These are phyloP conservation scores for Xylaria sp. DNA, from an alignment of 2,329 filamentous ascomycete genomes.

Conservation along the genomic window DNA sequence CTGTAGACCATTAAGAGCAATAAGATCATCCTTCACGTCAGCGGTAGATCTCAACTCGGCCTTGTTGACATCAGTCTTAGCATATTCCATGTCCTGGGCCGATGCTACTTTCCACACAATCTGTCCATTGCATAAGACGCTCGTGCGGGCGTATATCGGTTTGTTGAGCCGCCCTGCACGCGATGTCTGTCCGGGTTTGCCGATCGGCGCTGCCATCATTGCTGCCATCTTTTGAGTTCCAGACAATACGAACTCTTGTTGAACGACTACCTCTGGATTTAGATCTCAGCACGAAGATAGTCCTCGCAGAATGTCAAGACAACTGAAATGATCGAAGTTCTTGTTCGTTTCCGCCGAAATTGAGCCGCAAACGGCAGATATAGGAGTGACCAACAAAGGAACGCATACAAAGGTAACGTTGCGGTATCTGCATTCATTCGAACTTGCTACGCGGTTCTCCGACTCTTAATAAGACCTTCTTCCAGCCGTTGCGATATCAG, in stretches of 20 bases:
- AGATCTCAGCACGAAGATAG: background rate
- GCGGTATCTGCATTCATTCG: slow-evolving; percentile 17
- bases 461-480: background rate
- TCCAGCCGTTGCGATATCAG: background rate
- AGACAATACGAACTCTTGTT: background rate
- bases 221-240: background rate
- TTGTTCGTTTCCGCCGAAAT: slow-evolving; percentile 1
- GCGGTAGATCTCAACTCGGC: slow-evolving; percentile 2
- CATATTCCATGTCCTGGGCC: slow-evolving; percentile 13
- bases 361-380: slow-evolving; percentile 10
- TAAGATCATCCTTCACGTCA: slow-evolving; percentile 24
- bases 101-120: slow-evolving; percentile 32
- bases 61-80: background rate
- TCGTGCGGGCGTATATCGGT: slow-evolving; percentile 32
- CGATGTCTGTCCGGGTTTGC: slow-evolving; percentile 16
- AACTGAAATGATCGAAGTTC: slow-evolving; percentile 8
- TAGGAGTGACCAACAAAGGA: slow-evolving; percentile 7
- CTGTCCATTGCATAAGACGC: slow-evolving; percentile 36
- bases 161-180: background rate
- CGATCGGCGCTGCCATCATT: slow-evolving; percentile 17
- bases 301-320: background rate
- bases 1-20: slow-evolving; percentile 35
- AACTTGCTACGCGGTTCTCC: background rate
- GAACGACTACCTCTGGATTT: background rate
- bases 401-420: slow-evolving; percentile 13